Percentiles rank a stretch among this genome's conserved stretches.
Evolutionary conservation across 345 rosid genomes (phyloP).

Genomic region (Lepidium aucheri): DNA sequence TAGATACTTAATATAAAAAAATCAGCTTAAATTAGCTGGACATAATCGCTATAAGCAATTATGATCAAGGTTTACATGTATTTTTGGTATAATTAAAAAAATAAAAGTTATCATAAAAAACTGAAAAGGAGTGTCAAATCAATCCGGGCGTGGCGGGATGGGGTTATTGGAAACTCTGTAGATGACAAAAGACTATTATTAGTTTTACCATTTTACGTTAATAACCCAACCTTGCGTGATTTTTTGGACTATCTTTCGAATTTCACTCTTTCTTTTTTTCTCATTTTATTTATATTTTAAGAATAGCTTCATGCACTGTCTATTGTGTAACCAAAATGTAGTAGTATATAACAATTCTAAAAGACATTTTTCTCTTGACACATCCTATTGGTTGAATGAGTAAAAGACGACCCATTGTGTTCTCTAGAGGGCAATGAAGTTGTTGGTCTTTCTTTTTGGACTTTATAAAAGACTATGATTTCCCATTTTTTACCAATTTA

Average conservation of each 20-base stretch:
- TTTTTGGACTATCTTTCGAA: constrained; percentile 10
- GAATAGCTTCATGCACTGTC: not conserved
- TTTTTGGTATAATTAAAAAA: not conserved
- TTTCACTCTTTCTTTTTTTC: not conserved
- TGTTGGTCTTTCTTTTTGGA: constrained; percentile 6
- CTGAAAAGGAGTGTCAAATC: constrained; percentile 24
- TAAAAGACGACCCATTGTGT: constrained; percentile 25
- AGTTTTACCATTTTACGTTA: constrained; percentile 17
- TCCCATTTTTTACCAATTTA: not conserved
- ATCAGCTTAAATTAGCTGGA: too few species aligned
- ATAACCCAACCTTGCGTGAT: constrained; percentile 19
- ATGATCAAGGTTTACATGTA: not conserved
- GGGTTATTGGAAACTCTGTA: constrained; percentile 18
- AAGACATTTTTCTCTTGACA: not conserved
- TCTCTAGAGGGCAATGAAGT: constrained; percentile 10
- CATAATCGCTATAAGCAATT: not conserved
- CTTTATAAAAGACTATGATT: not conserved
- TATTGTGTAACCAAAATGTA: not conserved
- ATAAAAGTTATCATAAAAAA: not conserved
- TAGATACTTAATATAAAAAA: not conserved
- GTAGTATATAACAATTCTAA: not conserved
- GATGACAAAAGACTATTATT: constrained; percentile 20
- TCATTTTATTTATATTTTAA: not conserved
- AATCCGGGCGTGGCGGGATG: constrained; percentile 33
- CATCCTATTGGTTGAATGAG: constrained; percentile 19